phyloP scores from a whole-genome alignment of 805 yeast species.

The Ogataea kodamae region DNA sequence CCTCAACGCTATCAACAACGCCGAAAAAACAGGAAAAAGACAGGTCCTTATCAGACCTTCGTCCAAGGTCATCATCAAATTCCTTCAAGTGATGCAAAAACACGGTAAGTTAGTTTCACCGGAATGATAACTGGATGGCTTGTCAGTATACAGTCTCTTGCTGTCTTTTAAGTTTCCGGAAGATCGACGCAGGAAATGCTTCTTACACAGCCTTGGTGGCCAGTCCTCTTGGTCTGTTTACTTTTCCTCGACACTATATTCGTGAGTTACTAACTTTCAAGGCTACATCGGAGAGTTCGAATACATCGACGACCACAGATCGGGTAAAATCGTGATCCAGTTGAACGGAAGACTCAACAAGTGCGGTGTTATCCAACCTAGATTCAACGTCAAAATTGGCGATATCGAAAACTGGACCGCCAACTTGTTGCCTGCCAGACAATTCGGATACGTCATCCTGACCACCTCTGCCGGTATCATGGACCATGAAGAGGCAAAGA shows the following conservation, averaged over 20 bases:
- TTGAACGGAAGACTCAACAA: constrained; percentile 98
- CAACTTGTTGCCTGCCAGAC: constrained; percentile 98
- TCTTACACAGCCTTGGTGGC: constrained; percentile 58
- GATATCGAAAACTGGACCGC: constrained; percentile 99
- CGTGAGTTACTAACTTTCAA: constrained; percentile 34
- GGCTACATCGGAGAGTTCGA: constrained; percentile 97
- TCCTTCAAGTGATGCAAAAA: constrained; percentile 95
- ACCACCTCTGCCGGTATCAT: constrained; percentile 99
- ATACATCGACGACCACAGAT: constrained; percentile 99
- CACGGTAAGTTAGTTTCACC: constrained; percentile 74
- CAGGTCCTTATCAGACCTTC: constrained; percentile 98
- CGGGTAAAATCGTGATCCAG: constrained; percentile 96
- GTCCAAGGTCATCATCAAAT: constrained; percentile 96
- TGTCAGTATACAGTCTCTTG: constrained; percentile 80
- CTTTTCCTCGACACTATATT: constrained; percentile 57
- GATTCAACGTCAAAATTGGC: constrained; percentile 93
- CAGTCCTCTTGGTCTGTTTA: constrained; percentile 49
- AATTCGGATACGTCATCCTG: constrained; percentile 95
- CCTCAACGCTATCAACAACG: constrained; percentile 96
- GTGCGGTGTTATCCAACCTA: constrained; percentile 98
- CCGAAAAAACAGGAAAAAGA: constrained; percentile 99
- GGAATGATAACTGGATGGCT: constrained; percentile 99
- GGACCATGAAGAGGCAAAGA: constrained; percentile 99
- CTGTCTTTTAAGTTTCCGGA: constrained; percentile 98
- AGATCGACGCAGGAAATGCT: constrained; percentile 53